Base-by-base conservation (phyloP, 2,329 filamentous ascomycete species). In the Penicillium sp. region DNA sequence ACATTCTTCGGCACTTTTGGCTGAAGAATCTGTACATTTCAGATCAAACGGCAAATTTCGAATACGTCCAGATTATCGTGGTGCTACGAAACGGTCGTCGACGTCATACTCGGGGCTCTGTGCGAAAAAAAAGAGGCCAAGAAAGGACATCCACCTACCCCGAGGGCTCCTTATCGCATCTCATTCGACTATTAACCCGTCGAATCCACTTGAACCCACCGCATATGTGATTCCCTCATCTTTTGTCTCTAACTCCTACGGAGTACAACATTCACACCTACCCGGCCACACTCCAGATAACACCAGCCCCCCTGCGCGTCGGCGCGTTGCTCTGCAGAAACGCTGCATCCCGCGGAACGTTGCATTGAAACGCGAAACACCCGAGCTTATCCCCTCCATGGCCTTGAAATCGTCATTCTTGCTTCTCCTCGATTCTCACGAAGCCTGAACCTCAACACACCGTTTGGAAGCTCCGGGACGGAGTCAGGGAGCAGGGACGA, bases 401-500 rank as follows among this genome's bases (percentile, higher is more conserved):
- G 49, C 55, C 48, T 48, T 58, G 48, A 50, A 34, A 23, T 32
- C 49, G 42, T 25, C 45, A 34, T 18, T 29, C 13, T 44, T 50
- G 12, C 39, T 58, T 27, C 44, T 50, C 31, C 51, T 41, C 47
- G 41, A 49, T 16, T 48, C 54, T 46, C 38, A 23, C 23, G 18
- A 53, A 42, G 39, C 23, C 45, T 49, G 12, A 38, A 50, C 15
- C 21, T 27, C 12, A 35, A 25, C n/a, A 40, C 4, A 32, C 31
- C 42, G 6, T n/a, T n/a, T 48, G 21, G 50, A 52, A 58, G 46
- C 50, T 46, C 35, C 38, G 52, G 44, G 54, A 40, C 50, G 54
- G 52, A 54, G 93, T 90, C 91, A 75, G 91, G 94, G 64, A 96
- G 68, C 67, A 62, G 61, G 62, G 62, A 72, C 59, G 47, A 72